Percentiles rank a stretch among this genome's conserved stretches.
Evolutionary conservation across 2,329 filamentous ascomycete species (phyloP).

Genomic region (Plectosphaerella plurivora): DNA sequence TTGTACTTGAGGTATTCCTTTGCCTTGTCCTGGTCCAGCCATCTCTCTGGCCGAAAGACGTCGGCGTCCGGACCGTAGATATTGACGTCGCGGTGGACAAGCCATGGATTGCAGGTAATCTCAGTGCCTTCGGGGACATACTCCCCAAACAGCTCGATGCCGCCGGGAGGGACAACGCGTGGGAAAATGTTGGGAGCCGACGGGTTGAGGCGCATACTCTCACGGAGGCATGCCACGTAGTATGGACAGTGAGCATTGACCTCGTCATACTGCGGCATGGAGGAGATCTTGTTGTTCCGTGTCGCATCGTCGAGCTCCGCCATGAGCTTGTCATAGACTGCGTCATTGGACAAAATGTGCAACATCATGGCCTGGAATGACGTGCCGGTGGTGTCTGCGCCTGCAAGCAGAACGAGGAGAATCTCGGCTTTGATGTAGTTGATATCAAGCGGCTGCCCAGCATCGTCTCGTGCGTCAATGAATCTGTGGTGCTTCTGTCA

Average conservation of each 20-base stretch:
- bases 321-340: conserved; percentile 41
- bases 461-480: conserved; percentile 36
- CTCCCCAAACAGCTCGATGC: conserved; percentile 24
- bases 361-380: conserved; percentile 42
- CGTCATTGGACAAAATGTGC: conserved; percentile 31
- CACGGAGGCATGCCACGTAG: conserved; percentile 45
- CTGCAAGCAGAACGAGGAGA: conserved; percentile 44
- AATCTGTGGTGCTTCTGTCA: conserved; percentile 23
- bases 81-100: conserved; percentile 36
- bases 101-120: conserved; percentile 40
- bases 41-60: conserved; percentile 44
- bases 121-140: conserved; percentile 31
- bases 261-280: conserved; percentile 35
- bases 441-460: conserved; percentile 39
- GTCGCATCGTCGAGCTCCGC: conserved; percentile 36
- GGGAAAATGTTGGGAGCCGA: conserved; percentile 47
- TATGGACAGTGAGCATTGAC: conserved; percentile 36
- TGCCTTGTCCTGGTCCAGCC: conserved; percentile 34
- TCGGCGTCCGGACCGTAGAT: conserved; percentile 37
- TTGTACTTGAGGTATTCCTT: conserved; percentile 40
- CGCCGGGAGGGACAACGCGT: conserved; percentile 28
- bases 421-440: conserved; percentile 50
- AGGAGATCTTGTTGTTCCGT: conserved; percentile 22
- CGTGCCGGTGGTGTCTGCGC: conserved; percentile 48
- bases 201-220: conserved; percentile 44